Percentiles rank a stretch among this genome's conserved stretches.
Conservation (phyloP, 2,329 filamentous ascomycete genomes). For the Apiospora phragmitis region DNA sequence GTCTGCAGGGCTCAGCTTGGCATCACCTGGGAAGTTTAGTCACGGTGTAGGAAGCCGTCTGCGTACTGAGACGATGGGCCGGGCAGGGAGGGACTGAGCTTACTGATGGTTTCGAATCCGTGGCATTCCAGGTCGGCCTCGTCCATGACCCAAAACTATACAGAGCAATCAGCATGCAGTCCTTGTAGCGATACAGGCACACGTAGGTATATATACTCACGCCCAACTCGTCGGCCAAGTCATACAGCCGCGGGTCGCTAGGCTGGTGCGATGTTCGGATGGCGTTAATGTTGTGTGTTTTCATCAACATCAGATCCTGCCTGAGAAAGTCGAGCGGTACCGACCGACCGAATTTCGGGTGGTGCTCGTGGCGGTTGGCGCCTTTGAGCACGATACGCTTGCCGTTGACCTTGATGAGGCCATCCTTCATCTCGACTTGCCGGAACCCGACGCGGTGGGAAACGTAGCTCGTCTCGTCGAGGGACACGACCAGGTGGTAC, state of each 20-base stretch:
- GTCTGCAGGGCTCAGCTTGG: constrained; percentile 28
- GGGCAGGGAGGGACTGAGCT: constrained; percentile 14
- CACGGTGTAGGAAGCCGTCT: too few relatives aligned
- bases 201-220: constrained; percentile 18
- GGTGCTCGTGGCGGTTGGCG: constrained; percentile 64
- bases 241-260: constrained; percentile 54
- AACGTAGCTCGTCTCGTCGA: constrained; percentile 33
- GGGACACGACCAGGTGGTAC: constrained; percentile 43
- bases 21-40: constrained; percentile 25
- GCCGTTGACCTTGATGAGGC: constrained; percentile 58
- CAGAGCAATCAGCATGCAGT: constrained; percentile 17
- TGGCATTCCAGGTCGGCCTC: constrained; percentile 45
- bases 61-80: too few relatives aligned
- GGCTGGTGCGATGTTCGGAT: constrained; percentile 62
- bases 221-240: constrained; percentile 55
- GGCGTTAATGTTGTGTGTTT: constrained; percentile 63
- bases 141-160: constrained; percentile 54
- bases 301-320: constrained; percentile 59
- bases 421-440: constrained; percentile 57
- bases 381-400: constrained; percentile 57
- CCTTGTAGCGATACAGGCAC: too few relatives aligned
- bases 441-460: constrained; percentile 59
- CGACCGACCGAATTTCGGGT: constrained; percentile 54
- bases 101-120: constrained; percentile 32
- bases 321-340: constrained; percentile 57